Percentiles rank a stretch among this genome's conserved stretches.
phyloP scores from a whole-genome alignment of 2,329 filamentous ascomycete species.

The Salinomyces thailandicus region DNA sequence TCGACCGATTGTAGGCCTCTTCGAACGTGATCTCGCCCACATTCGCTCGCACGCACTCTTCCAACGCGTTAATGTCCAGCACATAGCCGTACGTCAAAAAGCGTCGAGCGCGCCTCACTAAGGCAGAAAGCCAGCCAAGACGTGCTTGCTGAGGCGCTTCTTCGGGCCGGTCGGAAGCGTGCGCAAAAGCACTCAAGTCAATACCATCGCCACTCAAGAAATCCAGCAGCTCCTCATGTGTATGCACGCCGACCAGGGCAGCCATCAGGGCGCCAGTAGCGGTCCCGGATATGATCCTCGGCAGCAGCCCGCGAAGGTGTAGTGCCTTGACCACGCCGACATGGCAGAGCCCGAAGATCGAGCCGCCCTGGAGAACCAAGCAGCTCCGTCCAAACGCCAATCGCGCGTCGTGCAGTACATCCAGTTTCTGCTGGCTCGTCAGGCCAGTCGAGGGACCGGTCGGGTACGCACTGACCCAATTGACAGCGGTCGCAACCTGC shows the following conservation, averaged over 20 bases:
- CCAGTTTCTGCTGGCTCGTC: constrained; percentile 63
- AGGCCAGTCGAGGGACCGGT: constrained; percentile 37
- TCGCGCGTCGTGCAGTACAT: constrained; percentile 75
- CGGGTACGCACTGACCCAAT: constrained; percentile 54
- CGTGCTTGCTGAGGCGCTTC: background rate
- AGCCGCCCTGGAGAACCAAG: constrained; percentile 77
- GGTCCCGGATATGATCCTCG: constrained; percentile 83
- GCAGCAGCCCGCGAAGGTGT: constrained; percentile 67
- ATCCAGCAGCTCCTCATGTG: constrained; percentile 68
- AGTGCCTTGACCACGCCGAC: constrained; percentile 83
- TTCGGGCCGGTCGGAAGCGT: constrained; percentile 24
- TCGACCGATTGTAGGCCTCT: constrained; percentile 78
- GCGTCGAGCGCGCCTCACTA: constrained; percentile 55
- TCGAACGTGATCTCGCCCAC: constrained; percentile 87
- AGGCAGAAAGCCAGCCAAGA: constrained; percentile 39
- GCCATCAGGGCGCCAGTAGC: constrained; percentile 85
- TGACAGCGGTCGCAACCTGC: constrained; percentile 69
- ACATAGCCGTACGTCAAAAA: constrained; percentile 72
- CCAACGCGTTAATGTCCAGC: constrained; percentile 68
- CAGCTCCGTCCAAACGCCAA: constrained; percentile 82
- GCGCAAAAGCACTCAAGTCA: constrained; percentile 67
- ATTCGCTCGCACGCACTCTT: constrained; percentile 73
- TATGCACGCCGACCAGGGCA: constrained; percentile 76
- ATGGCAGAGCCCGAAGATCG: constrained; percentile 85
- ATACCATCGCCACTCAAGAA: constrained; percentile 72